phyloP scores from a whole-genome alignment of 192 early-diverging fungal species.

The Rhizoclosmatium sp. region DNA sequence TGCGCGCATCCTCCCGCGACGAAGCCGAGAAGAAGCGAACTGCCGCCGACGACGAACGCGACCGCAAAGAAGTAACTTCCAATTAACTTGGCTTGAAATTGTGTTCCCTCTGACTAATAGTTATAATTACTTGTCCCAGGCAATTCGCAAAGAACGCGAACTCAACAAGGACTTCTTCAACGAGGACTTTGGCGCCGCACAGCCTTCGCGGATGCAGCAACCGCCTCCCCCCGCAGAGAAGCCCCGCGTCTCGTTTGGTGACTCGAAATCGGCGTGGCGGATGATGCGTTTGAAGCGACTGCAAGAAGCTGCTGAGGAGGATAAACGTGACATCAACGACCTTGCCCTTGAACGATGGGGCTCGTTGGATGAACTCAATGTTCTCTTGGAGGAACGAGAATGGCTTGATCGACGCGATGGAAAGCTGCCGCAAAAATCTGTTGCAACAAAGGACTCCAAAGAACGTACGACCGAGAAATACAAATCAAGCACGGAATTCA shows the following conservation, averaged over 20 bases:
- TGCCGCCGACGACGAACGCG: conserved; percentile 27
- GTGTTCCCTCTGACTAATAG: not conserved
- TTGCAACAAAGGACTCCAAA: not conserved
- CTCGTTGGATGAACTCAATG: conserved; percentile 71
- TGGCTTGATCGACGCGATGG: conserved; percentile 60
- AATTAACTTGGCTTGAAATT: not conserved
- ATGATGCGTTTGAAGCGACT: conserved; percentile 81
- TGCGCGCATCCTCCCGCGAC: conserved; percentile 24
- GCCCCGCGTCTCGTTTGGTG: conserved; percentile 51
- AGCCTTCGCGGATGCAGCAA: not conserved
- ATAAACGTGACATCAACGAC: conserved; percentile 64
- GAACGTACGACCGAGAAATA: conserved; percentile 1
- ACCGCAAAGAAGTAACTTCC: conserved; percentile 33
- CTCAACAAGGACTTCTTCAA: conserved; percentile 50
- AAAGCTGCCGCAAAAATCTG: not conserved
- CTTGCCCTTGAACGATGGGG: conserved; percentile 79
- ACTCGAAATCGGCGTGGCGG: conserved; percentile 67
- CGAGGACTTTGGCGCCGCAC: conserved; percentile 25
- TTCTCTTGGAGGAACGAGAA: conserved; percentile 69
- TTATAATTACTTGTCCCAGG: not conserved
- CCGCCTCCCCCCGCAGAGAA: not conserved
- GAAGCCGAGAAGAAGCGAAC: not conserved
- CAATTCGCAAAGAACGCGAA: conserved; percentile 45
- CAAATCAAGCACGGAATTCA: conserved; percentile 16
- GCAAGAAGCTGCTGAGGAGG: conserved; percentile 73